Evolutionary conservation across 371 early-diverging fungal species (phyloP), one percentile per base, ranked within the genome.

Genomic region (Mucor irregularis): DNA sequence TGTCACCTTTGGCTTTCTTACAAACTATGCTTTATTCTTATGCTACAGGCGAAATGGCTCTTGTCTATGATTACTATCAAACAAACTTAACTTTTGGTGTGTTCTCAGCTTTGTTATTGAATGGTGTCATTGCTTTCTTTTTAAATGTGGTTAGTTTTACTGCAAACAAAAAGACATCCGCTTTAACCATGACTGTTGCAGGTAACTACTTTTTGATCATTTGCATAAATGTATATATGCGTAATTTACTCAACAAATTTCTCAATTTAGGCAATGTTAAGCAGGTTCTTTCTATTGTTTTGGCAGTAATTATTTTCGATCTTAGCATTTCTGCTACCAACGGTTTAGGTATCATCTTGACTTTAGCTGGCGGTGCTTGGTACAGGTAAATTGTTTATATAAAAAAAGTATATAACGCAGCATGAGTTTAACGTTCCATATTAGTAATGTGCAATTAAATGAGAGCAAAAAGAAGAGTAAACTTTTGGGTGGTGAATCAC

Each of bases 171-270:
- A 86, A 87, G 68, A 91, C 92, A 17, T 83, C 87, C 25, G 91
- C 95, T 1, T 74, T 95, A 40, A 90, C 90, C 13, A 92, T 93
- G 90, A 89, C 91, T 0, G 93, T 93, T 14, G 92, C 94, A n/a
- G n/a, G n/a, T n/a, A 71, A 68, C 33, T n/a, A n/a, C n/a, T n/a
- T n/a, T n/a, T n/a, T n/a, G n/a, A n/a, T n/a, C n/a, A n/a, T 26
- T 8, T 14, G 13, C 16, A 30, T 52, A 13, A 4, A 43, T 25
- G 25, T 6, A 29, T 9, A 14, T 13, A 21, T 0, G 28, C 39
- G 44, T 6, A 31, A 35, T 17, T 28, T 13, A 10, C 39, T 34
- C n/a, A n/a, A n/a, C n/a, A n/a, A n/a, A n/a, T n/a, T n/a, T n/a
- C n/a, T n/a, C n/a, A n/a, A 21, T n/a, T 30, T 68, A 80, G 88